phyloP scores from a whole-genome alignment of 768 basidiomycete genomes.

The Pluteus cervinus region DNA sequence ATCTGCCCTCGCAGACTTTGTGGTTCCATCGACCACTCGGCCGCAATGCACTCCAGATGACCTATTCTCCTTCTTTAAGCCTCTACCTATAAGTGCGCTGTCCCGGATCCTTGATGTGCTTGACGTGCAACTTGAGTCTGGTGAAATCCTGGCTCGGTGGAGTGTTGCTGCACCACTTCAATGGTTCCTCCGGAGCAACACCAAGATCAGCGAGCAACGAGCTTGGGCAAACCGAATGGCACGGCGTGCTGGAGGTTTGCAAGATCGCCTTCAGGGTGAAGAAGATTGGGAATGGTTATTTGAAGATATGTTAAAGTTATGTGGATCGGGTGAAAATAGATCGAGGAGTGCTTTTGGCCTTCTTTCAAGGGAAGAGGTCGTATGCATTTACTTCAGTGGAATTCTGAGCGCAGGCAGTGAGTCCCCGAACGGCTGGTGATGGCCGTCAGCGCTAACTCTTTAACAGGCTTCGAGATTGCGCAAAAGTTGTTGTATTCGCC shows the following conservation, averaged over 20 bases:
- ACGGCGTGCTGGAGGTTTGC: slow-evolving; percentile 51
- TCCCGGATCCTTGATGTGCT: slow-evolving; percentile 85
- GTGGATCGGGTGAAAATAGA: slow-evolving; percentile 53
- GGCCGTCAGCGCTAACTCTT: slow-evolving; percentile 3
- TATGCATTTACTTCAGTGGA: slow-evolving; percentile 81
- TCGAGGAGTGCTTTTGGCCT: slow-evolving; percentile 77
- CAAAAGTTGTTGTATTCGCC: slow-evolving; percentile 48
- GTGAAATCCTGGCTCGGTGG: slow-evolving; percentile 90
- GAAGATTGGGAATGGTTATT: slow-evolving; percentile 86
- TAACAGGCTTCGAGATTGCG: slow-evolving; percentile 62
- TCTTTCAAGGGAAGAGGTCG: slow-evolving; percentile 63
- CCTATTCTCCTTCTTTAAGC: slow-evolving; percentile 76
- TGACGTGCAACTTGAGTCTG: slow-evolving; percentile 91
- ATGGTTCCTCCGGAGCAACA: slow-evolving; percentile 85
- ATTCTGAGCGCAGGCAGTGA: slow-evolving; percentile 82
- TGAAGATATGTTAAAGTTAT: slow-evolving; percentile 86
- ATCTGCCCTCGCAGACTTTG: slow-evolving; percentile 71
- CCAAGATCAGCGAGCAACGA: slow-evolving; percentile 62
- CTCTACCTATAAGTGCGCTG: slow-evolving; percentile 66
- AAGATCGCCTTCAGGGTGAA: slow-evolving; percentile 46
- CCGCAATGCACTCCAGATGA: slow-evolving; percentile 57
- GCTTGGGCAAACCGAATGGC: slow-evolving; percentile 87
- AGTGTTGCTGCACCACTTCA: slow-evolving; percentile 72
- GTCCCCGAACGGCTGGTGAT: too few species aligned
- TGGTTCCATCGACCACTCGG: slow-evolving; percentile 64